Evolutionary conservation across 345 rosid species (phyloP).

Genomic region (Erodium maritimum): DNA sequence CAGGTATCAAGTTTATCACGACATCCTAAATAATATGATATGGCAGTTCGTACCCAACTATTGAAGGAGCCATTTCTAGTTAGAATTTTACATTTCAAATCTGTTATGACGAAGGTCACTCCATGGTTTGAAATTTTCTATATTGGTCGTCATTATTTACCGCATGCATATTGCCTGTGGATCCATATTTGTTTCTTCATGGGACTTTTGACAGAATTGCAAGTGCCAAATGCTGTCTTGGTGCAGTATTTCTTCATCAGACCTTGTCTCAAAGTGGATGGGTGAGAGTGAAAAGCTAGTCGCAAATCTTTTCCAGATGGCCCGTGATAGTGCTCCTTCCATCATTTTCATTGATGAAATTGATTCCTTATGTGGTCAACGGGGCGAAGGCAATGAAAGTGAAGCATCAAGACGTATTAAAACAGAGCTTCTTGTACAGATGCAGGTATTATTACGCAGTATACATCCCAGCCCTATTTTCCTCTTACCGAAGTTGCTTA

Average conservation of each 20-base stretch:
- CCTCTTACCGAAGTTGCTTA: background rate
- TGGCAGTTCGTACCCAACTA: background rate
- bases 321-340: conserved; percentile 91
- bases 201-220: background rate
- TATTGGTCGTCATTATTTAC: background rate
- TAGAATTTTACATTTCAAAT: too few relatives aligned
- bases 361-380: conserved; percentile 83
- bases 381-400: conserved; percentile 93
- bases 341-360: conserved; percentile 89
- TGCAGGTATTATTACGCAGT: conserved; percentile 53
- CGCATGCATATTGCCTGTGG: background rate
- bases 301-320: conserved; percentile 86
- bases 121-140: background rate
- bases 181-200: conserved; percentile 7
- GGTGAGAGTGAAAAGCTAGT: conserved; percentile 97
- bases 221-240: conserved; percentile 7
- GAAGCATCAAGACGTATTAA: conserved; percentile 96
- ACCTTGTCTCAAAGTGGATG: conserved; percentile 97
- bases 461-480: background rate
- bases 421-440: conserved; percentile 96
- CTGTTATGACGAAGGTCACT: background rate
- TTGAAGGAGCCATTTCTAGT: background rate
- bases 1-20: conserved; percentile 32
- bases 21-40: background rate
- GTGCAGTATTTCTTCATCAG: conserved; percentile 78